These are phyloP conservation scores for Pseudognaphalium luteoalbum DNA, from an alignment of 129 eudicot species.

Conservation along the genomic window DNA sequence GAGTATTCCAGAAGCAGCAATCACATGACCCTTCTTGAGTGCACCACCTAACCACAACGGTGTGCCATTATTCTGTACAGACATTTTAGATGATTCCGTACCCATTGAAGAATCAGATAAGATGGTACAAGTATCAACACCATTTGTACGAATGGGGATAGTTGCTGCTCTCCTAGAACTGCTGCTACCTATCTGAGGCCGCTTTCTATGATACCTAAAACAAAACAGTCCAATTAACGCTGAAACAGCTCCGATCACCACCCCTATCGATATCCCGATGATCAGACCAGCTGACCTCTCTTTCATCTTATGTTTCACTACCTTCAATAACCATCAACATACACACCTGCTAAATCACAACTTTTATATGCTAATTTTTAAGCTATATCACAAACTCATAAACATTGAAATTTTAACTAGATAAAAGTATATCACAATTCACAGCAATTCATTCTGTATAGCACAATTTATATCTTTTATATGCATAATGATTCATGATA, in stretches of 20 bases:
- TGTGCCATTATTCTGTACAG: constrained; percentile 40
- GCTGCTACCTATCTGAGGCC: constrained; percentile 76
- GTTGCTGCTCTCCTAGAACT: constrained; percentile 82
- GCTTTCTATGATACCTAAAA: constrained; percentile 66
- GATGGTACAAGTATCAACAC: constrained; percentile 73
- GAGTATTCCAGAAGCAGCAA: constrained; percentile 86
- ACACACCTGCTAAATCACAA: constrained; percentile 37
- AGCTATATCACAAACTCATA: constrained; percentile 9
- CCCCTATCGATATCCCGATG: constrained; percentile 88
- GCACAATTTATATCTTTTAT: background rate
- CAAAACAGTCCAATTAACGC: constrained; percentile 65
- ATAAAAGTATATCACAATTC: too few species aligned
- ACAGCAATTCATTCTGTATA: background rate
- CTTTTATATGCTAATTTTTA: background rate
- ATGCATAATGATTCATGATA: constrained; percentile 7
- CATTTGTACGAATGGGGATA: constrained; percentile 79
- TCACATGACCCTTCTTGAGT: constrained; percentile 55
- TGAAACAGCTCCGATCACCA: constrained; percentile 79
- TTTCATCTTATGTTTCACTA: constrained; percentile 48
- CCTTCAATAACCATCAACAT: constrained; percentile 38
- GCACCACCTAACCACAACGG: constrained; percentile 81
- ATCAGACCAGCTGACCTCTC: constrained; percentile 67
- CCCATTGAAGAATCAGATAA: constrained; percentile 86
- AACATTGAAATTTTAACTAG: constrained; percentile 3
- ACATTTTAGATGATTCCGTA: constrained; percentile 70